These are phyloP conservation scores for Dioscorea alata DNA, from an alignment of 106 monocot genomes.

Conservation along the genomic window DNA sequence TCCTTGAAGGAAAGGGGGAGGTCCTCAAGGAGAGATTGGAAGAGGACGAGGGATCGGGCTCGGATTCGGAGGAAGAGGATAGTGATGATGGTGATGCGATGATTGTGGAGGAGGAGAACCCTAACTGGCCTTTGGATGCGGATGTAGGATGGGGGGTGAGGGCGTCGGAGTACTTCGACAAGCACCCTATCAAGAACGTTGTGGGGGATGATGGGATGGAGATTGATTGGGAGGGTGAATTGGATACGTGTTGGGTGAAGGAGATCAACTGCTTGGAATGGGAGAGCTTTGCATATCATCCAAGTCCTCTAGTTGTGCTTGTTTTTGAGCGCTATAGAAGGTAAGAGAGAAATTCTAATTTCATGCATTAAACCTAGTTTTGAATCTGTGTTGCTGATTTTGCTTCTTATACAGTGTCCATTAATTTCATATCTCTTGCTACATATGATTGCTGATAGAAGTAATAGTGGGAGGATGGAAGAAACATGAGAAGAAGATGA, in stretches of 20 bases:
- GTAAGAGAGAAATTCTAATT: slow-evolving; percentile 10
- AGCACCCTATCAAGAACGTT: slow-evolving; percentile 83
- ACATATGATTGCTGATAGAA: too few species aligned
- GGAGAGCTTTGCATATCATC: slow-evolving; percentile 95
- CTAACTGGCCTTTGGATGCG: slow-evolving; percentile 83
- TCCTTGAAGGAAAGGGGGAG: slow-evolving; percentile 44
- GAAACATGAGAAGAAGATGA: too few species aligned
- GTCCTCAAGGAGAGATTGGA: slow-evolving; percentile 41
- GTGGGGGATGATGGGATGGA: slow-evolving; percentile 80
- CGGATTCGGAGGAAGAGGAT: neutral
- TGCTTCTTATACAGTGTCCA: too few species aligned
- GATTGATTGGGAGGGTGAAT: slow-evolving; percentile 96
- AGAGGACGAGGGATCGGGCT: slow-evolving; percentile 12
- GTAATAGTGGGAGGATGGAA: too few species aligned
- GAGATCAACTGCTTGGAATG: slow-evolving; percentile 98
- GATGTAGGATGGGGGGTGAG: slow-evolving; percentile 86
- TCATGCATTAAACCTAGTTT: too few species aligned
- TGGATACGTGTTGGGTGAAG: slow-evolving; percentile 87
- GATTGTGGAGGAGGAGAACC: slow-evolving; percentile 76
- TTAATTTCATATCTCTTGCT: too few species aligned
- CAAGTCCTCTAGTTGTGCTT: slow-evolving; percentile 86
- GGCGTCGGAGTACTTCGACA: slow-evolving; percentile 95
- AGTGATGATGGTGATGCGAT: slow-evolving; percentile 12
- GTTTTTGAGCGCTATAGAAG: slow-evolving; percentile 75
- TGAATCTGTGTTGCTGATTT: too few species aligned